Evolutionary conservation across 1,284 basidiomycete species (phyloP), one percentile per base, ranked within the genome.

Genomic region (Puccinia triticina): DNA sequence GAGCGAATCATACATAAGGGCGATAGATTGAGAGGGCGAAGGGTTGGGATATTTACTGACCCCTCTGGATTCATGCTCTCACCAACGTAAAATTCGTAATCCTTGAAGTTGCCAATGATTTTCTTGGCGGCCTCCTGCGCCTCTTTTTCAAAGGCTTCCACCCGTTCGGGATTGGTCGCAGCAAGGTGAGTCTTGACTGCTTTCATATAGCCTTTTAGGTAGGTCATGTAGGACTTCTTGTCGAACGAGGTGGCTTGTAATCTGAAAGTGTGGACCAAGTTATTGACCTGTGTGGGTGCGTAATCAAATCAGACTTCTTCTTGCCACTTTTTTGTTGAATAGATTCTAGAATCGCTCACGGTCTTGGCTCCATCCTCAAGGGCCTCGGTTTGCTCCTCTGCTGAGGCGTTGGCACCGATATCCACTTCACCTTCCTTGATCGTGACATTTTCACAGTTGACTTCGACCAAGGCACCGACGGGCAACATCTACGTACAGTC

Each of bases 131-230:
- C 86, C 69, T 84, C 86, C 48, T 67, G 59, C 10, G 96, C 96
- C 57, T 90, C 91, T 88, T 93, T 93, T 90, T 98, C 94, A 87
- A 99, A 99, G 0, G 88, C 90, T 10, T 89, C 88, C 64, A 96
- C 92, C 34, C 91, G 90, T 0, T 92, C 93, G 12, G 93, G 92
- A 77, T 92, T 89, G 8, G 83, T 88, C 83, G 84, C 83, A 85
- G 90, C 86, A 55, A 86, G 86, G 83, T 86, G 86, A 83, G 88
- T 84, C 89, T 94, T 93, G 88, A 94, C 88, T 14, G 89, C 87
- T 89, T 94, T 94, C 93, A 94, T 94, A 89, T 94, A 94, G 77
- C 87, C 89, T 91, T 98, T 99, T 87, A 99, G 91, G 88, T 96
- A 92, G 64, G 90, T 88, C 71, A 95, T 89, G 89, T 91, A 99